Base-by-base conservation (phyloP, 2,329 filamentous ascomycete species). In the Aspergillus phoenicis region DNA sequence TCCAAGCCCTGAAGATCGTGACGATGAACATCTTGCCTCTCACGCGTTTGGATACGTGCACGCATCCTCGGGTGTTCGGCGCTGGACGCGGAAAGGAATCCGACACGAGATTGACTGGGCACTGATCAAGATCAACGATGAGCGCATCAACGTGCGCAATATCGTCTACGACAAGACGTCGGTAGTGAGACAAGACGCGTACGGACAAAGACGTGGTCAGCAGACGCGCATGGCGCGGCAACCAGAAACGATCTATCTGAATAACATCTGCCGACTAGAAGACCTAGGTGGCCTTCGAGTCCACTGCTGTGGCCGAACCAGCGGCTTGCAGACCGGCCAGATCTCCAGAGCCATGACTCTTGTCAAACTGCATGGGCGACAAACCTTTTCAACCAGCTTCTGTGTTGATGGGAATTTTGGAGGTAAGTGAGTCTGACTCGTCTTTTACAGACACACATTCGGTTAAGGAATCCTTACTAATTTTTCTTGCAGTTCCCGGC, bases 41-140 rank as follows among this genome's bases (percentile, higher is more conserved):
- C 95, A 91, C 69, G 86, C 87, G 13, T 82, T 98, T 1, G 94
- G 94, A 3, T 87, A 92, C 69, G 82, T 98, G 4, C 92, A 96
- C 70, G 94, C 94, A 0, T 96, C 92, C 0, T 97, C 93, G 22
- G 94, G 94, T 6, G 90, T 98, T 61, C 87, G 92, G 4, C 87
- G 94, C 30, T 89, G 90, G 72, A 84, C 82, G 55, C 84, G 89
- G 61, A 83, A 89, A 62, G 88, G 89, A 4, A 80, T 96, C 24
- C 82, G 91, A 5, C 94, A 97, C 73, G 94, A 98, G 75, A 93
- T 98, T 48, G 94, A 98, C 75, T 98, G 94, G 94, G 93, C 93
- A 0, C 81, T 98, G 2, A 93, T 98, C 68, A 87, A 91, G 66
- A 91, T 98, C 64, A 81, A 89, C 10, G 82, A 88, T 4, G 84